Percentiles rank a stretch among this genome's conserved stretches.
Evolutionary conservation across 2,329 filamentous ascomycete genomes (phyloP).

Genomic region (Orbilia blumenaviensis): DNA sequence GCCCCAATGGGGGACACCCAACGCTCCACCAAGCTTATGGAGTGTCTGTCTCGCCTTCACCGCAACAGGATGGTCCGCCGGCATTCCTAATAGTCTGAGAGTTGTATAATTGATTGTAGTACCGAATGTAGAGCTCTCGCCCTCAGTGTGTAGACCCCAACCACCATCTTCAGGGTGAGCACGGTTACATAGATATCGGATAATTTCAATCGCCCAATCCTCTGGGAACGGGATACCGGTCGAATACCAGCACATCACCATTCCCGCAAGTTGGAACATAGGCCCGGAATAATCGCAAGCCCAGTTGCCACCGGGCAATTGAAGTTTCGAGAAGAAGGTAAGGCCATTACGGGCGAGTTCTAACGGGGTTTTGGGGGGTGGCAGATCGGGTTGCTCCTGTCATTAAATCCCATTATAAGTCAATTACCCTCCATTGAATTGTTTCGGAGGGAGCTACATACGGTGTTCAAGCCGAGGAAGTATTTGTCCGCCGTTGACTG

Average conservation of each 20-base stretch:
- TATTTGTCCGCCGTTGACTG: constrained; percentile 91
- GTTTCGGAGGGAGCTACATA: constrained; percentile 61
- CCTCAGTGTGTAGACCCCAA: constrained; percentile 96
- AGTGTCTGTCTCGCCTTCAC: constrained; percentile 82
- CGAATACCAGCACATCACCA: constrained; percentile 86
- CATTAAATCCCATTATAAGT: background rate
- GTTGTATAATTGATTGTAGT: constrained; percentile 86
- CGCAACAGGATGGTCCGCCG: constrained; percentile 84
- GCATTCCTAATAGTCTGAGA: constrained; percentile 81
- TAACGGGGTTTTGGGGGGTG: constrained; percentile 75
- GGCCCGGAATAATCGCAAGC: constrained; percentile 97
- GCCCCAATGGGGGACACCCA: constrained; percentile 89
- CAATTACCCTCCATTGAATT: background rate
- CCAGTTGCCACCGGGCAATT: constrained; percentile 91
- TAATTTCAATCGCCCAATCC: constrained; percentile 84
- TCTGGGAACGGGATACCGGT: constrained; percentile 86
- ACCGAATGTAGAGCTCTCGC: constrained; percentile 88
- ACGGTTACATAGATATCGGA: constrained; percentile 86
- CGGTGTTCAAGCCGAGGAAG: constrained; percentile 79
- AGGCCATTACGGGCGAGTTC: constrained; percentile 84
- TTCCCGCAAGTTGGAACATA: constrained; percentile 89
- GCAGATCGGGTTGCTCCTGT: constrained; percentile 78
- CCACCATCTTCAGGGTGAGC: constrained; percentile 90
- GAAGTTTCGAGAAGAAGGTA: constrained; percentile 86
- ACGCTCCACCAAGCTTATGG: constrained; percentile 84